Percentiles rank a stretch among this genome's conserved stretches.
phyloP scores from a whole-genome alignment of 345 rosid species.

The Rhizophora apiculata region DNA sequence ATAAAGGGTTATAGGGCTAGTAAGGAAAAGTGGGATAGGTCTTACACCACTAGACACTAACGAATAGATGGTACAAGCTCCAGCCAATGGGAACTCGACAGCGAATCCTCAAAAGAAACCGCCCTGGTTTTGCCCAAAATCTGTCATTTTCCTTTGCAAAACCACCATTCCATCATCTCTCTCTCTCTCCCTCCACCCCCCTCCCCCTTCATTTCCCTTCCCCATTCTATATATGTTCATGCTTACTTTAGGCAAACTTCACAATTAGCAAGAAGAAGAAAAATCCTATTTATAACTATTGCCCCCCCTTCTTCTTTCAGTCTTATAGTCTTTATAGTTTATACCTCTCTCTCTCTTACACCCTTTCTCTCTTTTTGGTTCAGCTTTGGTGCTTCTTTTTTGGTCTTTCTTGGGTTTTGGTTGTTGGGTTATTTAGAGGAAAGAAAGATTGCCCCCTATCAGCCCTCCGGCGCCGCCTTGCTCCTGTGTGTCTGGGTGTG shows the following conservation, averaged over 20 bases:
- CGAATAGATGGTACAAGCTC: background rate
- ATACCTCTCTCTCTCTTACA: background rate
- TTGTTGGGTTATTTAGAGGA: constrained; percentile 42
- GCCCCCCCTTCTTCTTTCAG: background rate
- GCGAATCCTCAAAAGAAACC: constrained; percentile 19
- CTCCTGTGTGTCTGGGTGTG: background rate
- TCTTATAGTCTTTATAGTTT: too few relatives aligned
- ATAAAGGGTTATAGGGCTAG: background rate
- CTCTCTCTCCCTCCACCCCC: background rate
- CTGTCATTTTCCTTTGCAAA: constrained; percentile 3
- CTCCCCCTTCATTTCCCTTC: constrained; percentile 4
- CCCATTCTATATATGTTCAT: constrained; percentile 30
- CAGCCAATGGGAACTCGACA: constrained; percentile 35
- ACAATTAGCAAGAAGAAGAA: constrained; percentile 23
- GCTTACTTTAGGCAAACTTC: constrained; percentile 21
- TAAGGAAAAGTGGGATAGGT: too few relatives aligned
- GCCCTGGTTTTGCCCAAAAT: constrained; percentile 24
- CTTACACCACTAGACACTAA: background rate
- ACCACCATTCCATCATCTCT: constrained; percentile 5
- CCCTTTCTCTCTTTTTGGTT: background rate
- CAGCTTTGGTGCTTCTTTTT: constrained; percentile 14
- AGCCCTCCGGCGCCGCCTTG: too few relatives aligned
- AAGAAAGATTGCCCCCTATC: background rate
- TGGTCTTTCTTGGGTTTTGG: constrained; percentile 22
- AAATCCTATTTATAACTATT: background rate